Conservation (phyloP, 495 filamentous ascomycete genomes). For the Tuber calosporum region DNA sequence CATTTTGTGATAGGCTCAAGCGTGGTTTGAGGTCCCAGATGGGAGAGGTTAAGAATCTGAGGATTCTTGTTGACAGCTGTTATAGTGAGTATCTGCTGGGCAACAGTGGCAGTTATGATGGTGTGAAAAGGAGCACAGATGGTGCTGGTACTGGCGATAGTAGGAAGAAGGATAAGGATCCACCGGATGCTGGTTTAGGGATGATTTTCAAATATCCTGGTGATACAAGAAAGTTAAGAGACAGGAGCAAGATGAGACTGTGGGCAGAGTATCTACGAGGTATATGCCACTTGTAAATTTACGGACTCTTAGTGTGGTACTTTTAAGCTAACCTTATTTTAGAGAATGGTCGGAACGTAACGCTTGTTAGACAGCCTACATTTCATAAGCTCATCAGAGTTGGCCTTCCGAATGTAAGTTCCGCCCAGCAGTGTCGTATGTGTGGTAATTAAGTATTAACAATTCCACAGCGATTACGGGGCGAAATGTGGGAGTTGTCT, state of each 20-base stretch:
- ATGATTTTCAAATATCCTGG: constrained; percentile 93
- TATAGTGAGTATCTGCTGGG: constrained; percentile 89
- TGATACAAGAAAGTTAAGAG: constrained; percentile 88
- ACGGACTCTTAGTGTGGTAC: background rate
- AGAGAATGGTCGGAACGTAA: constrained; percentile 93
- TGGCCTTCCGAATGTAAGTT: constrained; percentile 67
- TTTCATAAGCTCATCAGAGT: constrained; percentile 97
- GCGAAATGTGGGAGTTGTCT: constrained; percentile 92
- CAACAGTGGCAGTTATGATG: constrained; percentile 44
- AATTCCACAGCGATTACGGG: constrained; percentile 56
- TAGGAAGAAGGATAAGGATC: constrained; percentile 52
- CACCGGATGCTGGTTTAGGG: constrained; percentile 86
- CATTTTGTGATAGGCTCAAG: constrained; percentile 93
- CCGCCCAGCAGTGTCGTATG: background rate
- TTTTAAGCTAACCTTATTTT: constrained; percentile 14
- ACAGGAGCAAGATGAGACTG: constrained; percentile 92
- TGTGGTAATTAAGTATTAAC: constrained; percentile 11
- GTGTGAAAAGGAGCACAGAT: constrained; percentile 12
- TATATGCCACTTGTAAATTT: constrained; percentile 38
- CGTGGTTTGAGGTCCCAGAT: constrained; percentile 75
- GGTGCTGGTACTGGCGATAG: constrained; percentile 43
- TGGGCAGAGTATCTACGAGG: constrained; percentile 91
- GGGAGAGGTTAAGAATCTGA: constrained; percentile 74
- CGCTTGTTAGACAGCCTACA: constrained; percentile 85
- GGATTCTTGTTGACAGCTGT: constrained; percentile 67